Evolutionary conservation across 2,329 filamentous ascomycete genomes (phyloP), one percentile per base, ranked within the genome.

Genomic region (Trichoderma asperellum): DNA sequence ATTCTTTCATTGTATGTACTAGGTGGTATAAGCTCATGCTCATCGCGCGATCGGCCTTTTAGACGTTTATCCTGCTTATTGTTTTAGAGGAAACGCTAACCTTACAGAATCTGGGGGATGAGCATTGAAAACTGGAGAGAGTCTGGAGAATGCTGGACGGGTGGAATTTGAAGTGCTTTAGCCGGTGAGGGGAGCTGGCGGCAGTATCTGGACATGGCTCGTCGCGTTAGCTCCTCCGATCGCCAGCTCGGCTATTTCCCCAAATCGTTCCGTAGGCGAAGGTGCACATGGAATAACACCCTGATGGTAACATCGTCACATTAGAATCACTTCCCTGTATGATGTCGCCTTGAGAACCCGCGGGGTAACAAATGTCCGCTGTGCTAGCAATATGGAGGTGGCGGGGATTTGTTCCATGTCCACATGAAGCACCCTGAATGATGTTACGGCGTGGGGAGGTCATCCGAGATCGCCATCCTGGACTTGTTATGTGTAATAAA

Each of bases 181-280:
- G 60, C 60, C 60, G 60, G 47, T 34, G 49, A 52, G 57, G 37
- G 11, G 47, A 35, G n/a, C n/a, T 24, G 52, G 43, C 14, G 60
- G 60, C 24, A 24, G 21, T n/a, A 62, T 47, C 52, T 62, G 60
- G 47, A 62, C 1, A 32, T 62, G 60, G 40, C 32, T 49, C 27
- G 29, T 35, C 27, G 21, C 16, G 29, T 29, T 4, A 18, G 49
- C 27, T 53, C 16, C 27, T 53, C 52, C 24, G 27, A 27, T 27
- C 52, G 32, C 47, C 40, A 53, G 27, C 60, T 62, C 60, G 60
- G 60, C 60, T 62, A 62, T 62, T 62, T 62, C 53, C 60, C 60
- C 29, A 62, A 62, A 37, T 35, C 11, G 32, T 18, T 35, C 11
- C 29, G 4, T 35, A 62, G 32, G 60, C 60, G 60, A 62, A 35